Conservation (phyloP, 257 asterid species). For the Euphrasia confusa region DNA sequence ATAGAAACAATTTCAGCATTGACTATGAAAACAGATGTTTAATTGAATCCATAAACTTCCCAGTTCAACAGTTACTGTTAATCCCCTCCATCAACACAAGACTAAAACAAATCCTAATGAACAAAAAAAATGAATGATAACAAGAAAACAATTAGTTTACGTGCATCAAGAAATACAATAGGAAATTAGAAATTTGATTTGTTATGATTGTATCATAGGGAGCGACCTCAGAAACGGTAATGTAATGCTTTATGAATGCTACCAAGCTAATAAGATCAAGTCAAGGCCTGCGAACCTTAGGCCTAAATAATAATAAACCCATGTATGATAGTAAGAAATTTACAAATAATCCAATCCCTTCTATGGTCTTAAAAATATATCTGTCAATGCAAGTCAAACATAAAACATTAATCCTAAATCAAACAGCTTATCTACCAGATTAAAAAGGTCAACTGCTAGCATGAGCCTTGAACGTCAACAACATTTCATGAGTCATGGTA, state of each 20-base stretch:
- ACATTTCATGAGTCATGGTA: constrained; percentile 2
- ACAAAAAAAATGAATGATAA: constrained; percentile 9
- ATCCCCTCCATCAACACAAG: constrained; percentile 41
- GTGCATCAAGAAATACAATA: constrained; percentile 14
- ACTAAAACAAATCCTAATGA: constrained; percentile 32
- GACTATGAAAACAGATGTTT: constrained; percentile 61
- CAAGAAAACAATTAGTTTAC: constrained; percentile 7
- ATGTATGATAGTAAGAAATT: background rate
- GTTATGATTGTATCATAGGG: background rate
- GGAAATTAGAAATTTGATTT: background rate
- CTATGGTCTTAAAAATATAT: constrained; percentile 13
- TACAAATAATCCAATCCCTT: constrained; percentile 11
- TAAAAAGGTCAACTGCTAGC: background rate
- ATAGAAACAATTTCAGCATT: constrained; percentile 87
- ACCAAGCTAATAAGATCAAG: constrained; percentile 8
- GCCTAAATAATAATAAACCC: constrained; percentile 3
- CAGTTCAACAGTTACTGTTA: constrained; percentile 42
- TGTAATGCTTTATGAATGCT: background rate
- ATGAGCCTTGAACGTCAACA: background rate
- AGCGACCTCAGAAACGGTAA: background rate
- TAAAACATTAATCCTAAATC: background rate
- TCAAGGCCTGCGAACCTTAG: constrained; percentile 23
- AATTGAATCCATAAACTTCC: constrained; percentile 68
- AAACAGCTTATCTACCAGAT: background rate
- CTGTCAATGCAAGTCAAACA: constrained; percentile 7